A percentile compares a stretch with the other conserved stretches of the same genome.
These are phyloP conservation scores for Cryomyces antarcticus DNA, from an alignment of 495 filamentous ascomycete species.

Conservation along the genomic window DNA sequence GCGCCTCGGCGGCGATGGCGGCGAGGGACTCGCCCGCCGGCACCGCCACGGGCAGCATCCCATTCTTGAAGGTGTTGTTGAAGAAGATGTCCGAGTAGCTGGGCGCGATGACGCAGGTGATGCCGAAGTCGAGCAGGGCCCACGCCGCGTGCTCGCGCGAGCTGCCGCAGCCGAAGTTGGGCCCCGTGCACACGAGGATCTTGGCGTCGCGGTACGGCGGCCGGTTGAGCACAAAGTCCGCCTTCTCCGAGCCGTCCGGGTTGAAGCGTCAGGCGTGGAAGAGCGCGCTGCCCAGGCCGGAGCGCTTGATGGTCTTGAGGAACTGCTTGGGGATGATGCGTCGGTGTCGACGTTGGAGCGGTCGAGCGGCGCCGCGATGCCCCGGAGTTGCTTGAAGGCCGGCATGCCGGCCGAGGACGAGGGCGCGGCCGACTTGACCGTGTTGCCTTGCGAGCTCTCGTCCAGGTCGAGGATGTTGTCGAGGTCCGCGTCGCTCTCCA, in stretches of 20 bases:
- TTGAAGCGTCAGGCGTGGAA: constrained; percentile 71
- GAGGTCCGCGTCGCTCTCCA: constrained; percentile 51
- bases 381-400: constrained; percentile 63
- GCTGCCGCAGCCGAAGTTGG: constrained; percentile 90
- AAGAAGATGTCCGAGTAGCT: constrained; percentile 96
- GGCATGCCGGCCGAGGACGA: constrained; percentile 45
- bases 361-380: constrained; percentile 75
- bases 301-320: constrained; percentile 97
- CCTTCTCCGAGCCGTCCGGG: constrained; percentile 48
- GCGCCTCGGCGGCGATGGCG: constrained; percentile 58
- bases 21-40: constrained; percentile 42
- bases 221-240: constrained; percentile 76
- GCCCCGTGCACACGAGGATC: constrained; percentile 82
- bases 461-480: constrained; percentile 64
- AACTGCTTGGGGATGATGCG: constrained; percentile 98
- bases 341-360: constrained; percentile 88
- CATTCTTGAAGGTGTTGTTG: constrained; percentile 99
- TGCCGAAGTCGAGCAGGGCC: constrained; percentile 91
- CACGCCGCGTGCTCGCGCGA: constrained; percentile 93
- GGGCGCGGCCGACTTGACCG: constrained; percentile 27
- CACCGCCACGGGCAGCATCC: constrained; percentile 82
- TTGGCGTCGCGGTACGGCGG: constrained; percentile 70
- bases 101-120: constrained; percentile 81
- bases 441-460: constrained; percentile 44
- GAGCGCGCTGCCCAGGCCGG: constrained; percentile 70